phyloP scores from a whole-genome alignment of 352 stramenopile genomes.

The Pythium brassicae region DNA sequence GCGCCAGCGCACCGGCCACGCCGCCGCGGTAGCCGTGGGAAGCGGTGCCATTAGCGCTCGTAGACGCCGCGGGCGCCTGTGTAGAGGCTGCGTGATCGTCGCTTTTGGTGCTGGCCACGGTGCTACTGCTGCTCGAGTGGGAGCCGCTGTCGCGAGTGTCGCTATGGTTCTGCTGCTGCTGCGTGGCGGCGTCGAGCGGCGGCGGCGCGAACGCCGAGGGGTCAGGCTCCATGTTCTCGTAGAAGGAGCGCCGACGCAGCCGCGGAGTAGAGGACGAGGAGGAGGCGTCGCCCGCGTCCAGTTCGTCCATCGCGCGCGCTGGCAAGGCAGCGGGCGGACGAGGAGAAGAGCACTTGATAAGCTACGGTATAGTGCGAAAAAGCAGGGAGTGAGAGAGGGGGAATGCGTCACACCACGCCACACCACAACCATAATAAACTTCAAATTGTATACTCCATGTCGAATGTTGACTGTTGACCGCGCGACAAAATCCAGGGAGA shows the following conservation, averaged over 20 bases:
- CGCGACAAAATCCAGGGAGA: too few relatives aligned
- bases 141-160: background rate
- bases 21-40: conserved; percentile 5
- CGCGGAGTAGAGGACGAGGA: conserved; percentile 30
- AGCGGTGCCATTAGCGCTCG: background rate
- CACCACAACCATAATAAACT: too few relatives aligned
- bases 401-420: too few relatives aligned
- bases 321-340: too few relatives aligned
- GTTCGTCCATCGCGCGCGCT: conserved; percentile 41
- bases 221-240: conserved; percentile 54
- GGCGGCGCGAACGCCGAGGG: conserved; percentile 15
- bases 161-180: background rate
- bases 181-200: conserved; percentile 11
- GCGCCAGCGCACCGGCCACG: conserved; percentile 11
- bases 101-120: background rate
- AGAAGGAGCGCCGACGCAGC: conserved; percentile 67
- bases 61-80: background rate
- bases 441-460: too few relatives aligned
- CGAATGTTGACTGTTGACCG: too few relatives aligned
- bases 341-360: background rate
- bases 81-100: background rate
- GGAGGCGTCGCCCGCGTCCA: conserved; percentile 22
- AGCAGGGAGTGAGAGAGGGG: too few relatives aligned
- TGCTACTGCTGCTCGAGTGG: background rate
- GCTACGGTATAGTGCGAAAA: too few relatives aligned